These are phyloP conservation scores for Luffa acutangula DNA, from an alignment of 306 rosid genomes.

Conservation along the genomic window DNA sequence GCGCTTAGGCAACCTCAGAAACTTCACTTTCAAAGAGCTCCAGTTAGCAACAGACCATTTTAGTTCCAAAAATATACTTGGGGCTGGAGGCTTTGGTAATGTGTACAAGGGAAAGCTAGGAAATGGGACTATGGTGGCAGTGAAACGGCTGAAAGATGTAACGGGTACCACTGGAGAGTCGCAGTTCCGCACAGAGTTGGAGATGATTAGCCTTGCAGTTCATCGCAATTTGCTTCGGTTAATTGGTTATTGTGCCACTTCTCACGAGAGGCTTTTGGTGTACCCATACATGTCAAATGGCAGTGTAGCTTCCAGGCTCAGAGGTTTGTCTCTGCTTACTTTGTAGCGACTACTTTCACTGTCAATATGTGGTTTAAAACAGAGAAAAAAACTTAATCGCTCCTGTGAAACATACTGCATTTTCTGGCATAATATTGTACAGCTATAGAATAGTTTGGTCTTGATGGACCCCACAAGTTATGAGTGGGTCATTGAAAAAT, in stretches of 20 bases:
- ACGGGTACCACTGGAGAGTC: slow-evolving; percentile 84
- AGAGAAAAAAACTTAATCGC: neutral
- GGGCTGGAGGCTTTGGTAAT: slow-evolving; percentile 96
- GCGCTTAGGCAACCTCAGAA: slow-evolving; percentile 76
- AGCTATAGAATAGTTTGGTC: neutral
- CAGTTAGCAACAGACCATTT: slow-evolving; percentile 72
- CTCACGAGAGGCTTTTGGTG: slow-evolving; percentile 76
- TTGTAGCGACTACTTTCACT: neutral
- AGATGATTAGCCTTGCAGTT: slow-evolving; percentile 97
- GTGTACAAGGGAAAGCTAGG: slow-evolving; percentile 85
- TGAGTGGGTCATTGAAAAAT: neutral
- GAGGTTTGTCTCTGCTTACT: slow-evolving; percentile 44
- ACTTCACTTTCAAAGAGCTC: slow-evolving; percentile 73
- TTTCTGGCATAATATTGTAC: neutral
- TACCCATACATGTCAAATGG: slow-evolving; percentile 96
- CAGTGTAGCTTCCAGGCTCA: slow-evolving; percentile 86
- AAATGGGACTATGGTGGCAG: slow-evolving; percentile 77
- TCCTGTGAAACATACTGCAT: neutral
- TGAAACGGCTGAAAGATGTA: slow-evolving; percentile 86
- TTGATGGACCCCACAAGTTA: slow-evolving; percentile 7
- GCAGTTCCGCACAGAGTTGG: slow-evolving; percentile 83
- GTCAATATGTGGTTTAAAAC: neutral
- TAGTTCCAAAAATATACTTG: slow-evolving; percentile 75
- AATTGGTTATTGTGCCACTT: slow-evolving; percentile 78
- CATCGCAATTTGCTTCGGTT: slow-evolving; percentile 81